Conservation (phyloP, 139 green algal species). For the Yamagishiella unicocca region DNA sequence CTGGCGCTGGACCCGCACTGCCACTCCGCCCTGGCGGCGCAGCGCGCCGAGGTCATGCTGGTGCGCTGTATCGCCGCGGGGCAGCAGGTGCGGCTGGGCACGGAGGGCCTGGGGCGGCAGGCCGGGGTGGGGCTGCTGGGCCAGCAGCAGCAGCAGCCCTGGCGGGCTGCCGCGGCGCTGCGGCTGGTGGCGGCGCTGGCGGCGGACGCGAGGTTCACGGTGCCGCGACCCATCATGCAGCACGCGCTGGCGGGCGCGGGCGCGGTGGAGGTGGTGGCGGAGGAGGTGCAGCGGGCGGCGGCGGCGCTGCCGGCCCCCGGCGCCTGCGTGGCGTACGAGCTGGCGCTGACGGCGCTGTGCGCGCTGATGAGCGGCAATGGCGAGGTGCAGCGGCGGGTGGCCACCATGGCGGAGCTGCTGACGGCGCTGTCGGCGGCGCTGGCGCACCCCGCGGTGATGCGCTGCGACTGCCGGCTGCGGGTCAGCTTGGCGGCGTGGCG, state of each 20-base stretch:
- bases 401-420: slow-evolving; percentile 1
- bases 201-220: neutral
- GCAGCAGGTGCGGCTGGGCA: neutral
- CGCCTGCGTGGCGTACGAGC: neutral
- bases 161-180: slow-evolving; percentile 18
- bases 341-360: slow-evolving; percentile 8
- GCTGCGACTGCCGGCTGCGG: neutral
- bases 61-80: neutral
- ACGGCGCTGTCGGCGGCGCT: slow-evolving; percentile 10
- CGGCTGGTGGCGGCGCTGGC: slow-evolving; percentile 35
- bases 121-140: neutral
- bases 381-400: neutral
- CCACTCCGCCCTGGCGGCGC: neutral
- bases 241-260: slow-evolving; percentile 7
- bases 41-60: neutral
- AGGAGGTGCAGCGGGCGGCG: slow-evolving; percentile 1
- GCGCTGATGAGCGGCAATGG: slow-evolving; percentile 29
- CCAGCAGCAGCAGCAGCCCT: neutral
- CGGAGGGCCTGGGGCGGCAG: no score
- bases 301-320: neutral
- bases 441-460: neutral
- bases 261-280: slow-evolving; percentile 17
- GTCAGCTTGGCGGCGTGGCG: slow-evolving; percentile 25
- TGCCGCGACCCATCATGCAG: slow-evolving; percentile 19
- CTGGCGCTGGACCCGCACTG: slow-evolving; percentile 40